Conservation (phyloP, 2,329 filamentous ascomycete species). For the Nigrospora osmanthi region DNA sequence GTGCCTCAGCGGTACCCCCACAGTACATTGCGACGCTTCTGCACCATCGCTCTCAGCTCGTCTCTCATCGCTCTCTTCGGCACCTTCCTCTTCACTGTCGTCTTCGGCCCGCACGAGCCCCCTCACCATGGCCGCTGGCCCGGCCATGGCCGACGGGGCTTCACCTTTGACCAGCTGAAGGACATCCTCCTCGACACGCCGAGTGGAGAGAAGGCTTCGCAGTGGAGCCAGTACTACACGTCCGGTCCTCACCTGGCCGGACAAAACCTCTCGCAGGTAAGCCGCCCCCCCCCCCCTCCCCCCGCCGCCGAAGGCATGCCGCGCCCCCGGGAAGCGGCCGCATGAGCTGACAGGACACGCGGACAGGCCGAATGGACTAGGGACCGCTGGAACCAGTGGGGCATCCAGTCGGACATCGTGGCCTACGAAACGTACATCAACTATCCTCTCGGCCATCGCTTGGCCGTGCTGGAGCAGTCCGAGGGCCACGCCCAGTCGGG, state of each 20-base stretch:
- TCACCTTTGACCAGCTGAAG: constrained; percentile 44
- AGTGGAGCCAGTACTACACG: constrained; percentile 76
- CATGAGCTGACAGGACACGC: background rate
- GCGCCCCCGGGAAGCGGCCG: background rate
- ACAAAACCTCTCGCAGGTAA: constrained; percentile 65
- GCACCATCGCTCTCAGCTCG: constrained; percentile 52
- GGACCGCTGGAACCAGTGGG: constrained; percentile 65
- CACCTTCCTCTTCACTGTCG: constrained; percentile 33
- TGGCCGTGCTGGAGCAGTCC: constrained; percentile 54
- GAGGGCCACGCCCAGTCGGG: constrained; percentile 18
- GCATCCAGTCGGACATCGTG: constrained; percentile 54
- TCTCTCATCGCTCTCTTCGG: constrained; percentile 43
- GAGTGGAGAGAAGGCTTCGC: constrained; percentile 45
- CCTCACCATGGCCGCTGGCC: constrained; percentile 22
- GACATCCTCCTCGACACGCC: constrained; percentile 52
- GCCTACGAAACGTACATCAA: constrained; percentile 74
- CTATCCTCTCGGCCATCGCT: constrained; percentile 63
- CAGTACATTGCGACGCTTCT: constrained; percentile 55
- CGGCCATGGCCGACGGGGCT: constrained; percentile 10
- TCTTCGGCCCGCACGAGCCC: constrained; percentile 17
- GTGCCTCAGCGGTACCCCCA: constrained; percentile 49
- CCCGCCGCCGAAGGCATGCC: background rate
- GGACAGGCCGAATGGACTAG: constrained; percentile 63
- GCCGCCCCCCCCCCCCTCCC: too few species aligned
- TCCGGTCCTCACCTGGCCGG: constrained; percentile 69